Conservation (phyloP, 225 moss, liverwort and hornwort species). For the Bryum argenteum region DNA sequence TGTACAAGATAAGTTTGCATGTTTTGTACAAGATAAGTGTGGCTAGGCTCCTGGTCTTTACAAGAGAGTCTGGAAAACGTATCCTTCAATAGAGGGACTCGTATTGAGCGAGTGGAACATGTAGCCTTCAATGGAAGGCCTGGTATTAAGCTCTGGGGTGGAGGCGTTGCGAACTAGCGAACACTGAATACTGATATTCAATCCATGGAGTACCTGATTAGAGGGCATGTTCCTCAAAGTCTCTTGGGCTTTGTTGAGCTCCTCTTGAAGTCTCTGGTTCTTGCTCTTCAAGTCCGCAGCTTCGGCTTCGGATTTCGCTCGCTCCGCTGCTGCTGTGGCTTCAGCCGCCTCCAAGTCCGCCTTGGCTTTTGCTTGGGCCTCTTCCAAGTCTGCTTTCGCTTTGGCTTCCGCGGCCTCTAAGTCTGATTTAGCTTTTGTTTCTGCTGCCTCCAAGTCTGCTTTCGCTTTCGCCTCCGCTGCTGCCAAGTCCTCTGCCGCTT, state of each 20-base stretch:
- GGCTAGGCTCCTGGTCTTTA: too few species aligned
- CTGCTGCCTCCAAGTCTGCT: constrained; percentile 32
- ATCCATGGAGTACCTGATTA: constrained; percentile 43
- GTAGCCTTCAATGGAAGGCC: constrained; percentile 29
- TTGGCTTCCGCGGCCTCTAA: constrained; percentile 35
- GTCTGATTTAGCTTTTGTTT: constrained; percentile 36
- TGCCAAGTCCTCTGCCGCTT: constrained; percentile 43
- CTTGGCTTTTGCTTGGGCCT: constrained; percentile 38
- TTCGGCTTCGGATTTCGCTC: constrained; percentile 36
- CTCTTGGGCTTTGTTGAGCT: constrained; percentile 46
- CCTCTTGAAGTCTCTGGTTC: constrained; percentile 37
- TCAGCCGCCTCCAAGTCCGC: constrained; percentile 28
- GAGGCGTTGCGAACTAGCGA: constrained; percentile 8
- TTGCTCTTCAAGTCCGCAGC: constrained; percentile 27
- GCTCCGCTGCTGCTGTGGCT: not conserved
- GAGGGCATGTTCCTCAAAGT: constrained; percentile 40
- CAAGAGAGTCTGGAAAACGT: constrained; percentile 26
- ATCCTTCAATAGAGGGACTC: constrained; percentile 28
- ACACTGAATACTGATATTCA: constrained; percentile 23
- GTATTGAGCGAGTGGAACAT: constrained; percentile 27
- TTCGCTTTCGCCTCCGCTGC: constrained; percentile 31
- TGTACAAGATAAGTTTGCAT: constrained; percentile 21
- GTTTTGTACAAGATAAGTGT: too few species aligned
- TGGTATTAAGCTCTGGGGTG: constrained; percentile 7
- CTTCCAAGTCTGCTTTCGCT: constrained; percentile 38